Base-by-base conservation (phyloP, 2,329 filamentous ascomycete species). In the Aureobasidium sp. region DNA sequence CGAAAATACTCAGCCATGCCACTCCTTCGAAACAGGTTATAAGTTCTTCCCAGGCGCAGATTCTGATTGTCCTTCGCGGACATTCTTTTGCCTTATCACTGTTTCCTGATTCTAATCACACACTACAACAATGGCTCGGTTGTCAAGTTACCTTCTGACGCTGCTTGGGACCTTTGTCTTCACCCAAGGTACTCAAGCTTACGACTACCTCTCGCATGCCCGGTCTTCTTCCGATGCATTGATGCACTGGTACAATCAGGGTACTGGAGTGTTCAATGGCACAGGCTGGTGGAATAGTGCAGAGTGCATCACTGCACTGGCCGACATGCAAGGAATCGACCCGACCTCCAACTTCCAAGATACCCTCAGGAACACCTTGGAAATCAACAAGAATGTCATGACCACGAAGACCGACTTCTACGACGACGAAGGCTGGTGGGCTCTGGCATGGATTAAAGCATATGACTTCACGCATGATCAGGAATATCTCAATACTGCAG, bases 211-310 rank as follows among this genome's bases (percentile, higher is more conserved):
- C 6, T 31, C n/a, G 4, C 63, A 71, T 47, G 70, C 68, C 6
- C 65, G 69, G 56, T 60, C 64, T 35, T 66, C 65, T 17, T 71
- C 68, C 54, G 56, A 60, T 39, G 53, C 63, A 3, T 63, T 72
- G 2, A 69, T 71, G 62, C 54, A 64, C 48, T 72, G 68, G 67
- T 73, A 73, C 61, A 68, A 73, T 19, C 53, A 69, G 39, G 66
- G 63, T 0, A 71, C 63, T 17, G 70, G 71, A 7, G 63, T 73
- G 1, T 72, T 69, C 69, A 69, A 58, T n/a, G 45, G 39, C 12
- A 62, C 47, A 11, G 60, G 49, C n/a, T 91, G 88, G 88, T 91
- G 88, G 88, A 89, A 90, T 69, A 81, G 81, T 59, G 88, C 82
- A 48, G 90, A 89, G 69, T 79, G 80, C 62, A 75, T 90, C 63